phyloP scores from a whole-genome alignment of 495 filamentous ascomycete species.

The Penicillium antarcticum region DNA sequence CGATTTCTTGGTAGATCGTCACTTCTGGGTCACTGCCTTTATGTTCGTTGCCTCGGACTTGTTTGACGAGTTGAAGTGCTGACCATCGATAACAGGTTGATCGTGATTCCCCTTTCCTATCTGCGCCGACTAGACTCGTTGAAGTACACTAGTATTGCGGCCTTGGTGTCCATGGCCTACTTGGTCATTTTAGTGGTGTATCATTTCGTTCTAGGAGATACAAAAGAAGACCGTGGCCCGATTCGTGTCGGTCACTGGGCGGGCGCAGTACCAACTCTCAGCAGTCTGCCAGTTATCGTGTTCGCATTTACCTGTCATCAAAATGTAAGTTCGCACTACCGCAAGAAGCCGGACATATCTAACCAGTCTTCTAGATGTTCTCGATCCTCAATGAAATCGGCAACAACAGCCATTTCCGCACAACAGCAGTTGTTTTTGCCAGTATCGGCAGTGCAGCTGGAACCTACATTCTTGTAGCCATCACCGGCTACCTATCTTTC shows the following conservation, averaged over 20 bases:
- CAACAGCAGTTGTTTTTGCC: constrained; percentile 72
- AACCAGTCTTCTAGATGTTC: constrained; percentile 73
- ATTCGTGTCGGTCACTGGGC: constrained; percentile 74
- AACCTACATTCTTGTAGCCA: constrained; percentile 86
- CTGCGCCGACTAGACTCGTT: constrained; percentile 86
- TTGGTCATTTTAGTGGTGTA: constrained; percentile 87
- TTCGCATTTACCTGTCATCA: constrained; percentile 99
- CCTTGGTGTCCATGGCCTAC: constrained; percentile 89
- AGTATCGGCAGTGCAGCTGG: constrained; percentile 78
- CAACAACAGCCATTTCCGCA: constrained; percentile 77
- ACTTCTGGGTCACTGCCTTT: constrained; percentile 98
- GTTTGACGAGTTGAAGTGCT: not conserved
- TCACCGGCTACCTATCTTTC: constrained; percentile 94
- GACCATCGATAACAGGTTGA: constrained; percentile 54
- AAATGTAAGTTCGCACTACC: constrained; percentile 58
- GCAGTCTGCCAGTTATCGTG: constrained; percentile 89
- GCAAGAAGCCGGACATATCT: not conserved
- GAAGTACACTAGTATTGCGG: constrained; percentile 94
- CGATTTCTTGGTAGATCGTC: constrained; percentile 77
- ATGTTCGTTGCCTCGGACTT: constrained; percentile 54
- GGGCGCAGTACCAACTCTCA: constrained; percentile 72
- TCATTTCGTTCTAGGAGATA: constrained; percentile 80
- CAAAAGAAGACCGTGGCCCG: constrained; percentile 63
- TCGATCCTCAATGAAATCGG: constrained; percentile 93
- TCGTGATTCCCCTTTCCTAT: constrained; percentile 92